A percentile compares a stretch with the other conserved stretches of the same genome.
These are phyloP conservation scores for Solanum chiquidenum DNA, from an alignment of 257 asterid species.

Conservation along the genomic window DNA sequence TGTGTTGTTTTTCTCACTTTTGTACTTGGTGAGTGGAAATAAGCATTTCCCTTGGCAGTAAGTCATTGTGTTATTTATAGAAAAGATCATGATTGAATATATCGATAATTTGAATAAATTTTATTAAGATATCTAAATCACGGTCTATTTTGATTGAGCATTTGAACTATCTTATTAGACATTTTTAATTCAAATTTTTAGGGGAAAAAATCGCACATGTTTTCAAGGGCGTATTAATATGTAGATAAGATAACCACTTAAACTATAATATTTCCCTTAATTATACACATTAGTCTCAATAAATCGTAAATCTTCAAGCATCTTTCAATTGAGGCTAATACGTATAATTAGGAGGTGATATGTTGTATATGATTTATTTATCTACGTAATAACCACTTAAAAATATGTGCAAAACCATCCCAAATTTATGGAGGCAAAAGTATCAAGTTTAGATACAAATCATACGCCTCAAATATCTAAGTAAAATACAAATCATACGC, in stretches of 20 bases:
- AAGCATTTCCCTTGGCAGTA: neutral
- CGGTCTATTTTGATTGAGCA: neutral
- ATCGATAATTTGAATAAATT: neutral
- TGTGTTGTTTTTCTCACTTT: neutral
- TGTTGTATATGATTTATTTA: neutral
- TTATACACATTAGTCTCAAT: neutral
- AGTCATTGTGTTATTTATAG: neutral
- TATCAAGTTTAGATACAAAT: neutral
- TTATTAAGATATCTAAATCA: neutral
- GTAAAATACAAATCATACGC: neutral
- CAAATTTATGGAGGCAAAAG: neutral
- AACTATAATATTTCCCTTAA: neutral
- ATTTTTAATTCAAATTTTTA: neutral
- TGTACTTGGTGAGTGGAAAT: neutral
- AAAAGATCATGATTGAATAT: neutral
- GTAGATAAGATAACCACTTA: neutral
- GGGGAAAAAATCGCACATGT: fast-evolving
- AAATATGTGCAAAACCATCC: neutral
- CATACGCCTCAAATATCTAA: neutral
- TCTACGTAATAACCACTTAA: neutral
- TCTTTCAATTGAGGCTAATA: neutral
- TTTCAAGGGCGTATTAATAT: neutral
- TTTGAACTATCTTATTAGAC: neutral
- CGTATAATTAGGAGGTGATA: neutral
- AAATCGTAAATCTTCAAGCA: neutral